A percentile compares a stretch with the other conserved stretches of the same genome.
Conservation (phyloP, 352 stramenopile genomes). For the Phytophthora fragariaefolia region DNA sequence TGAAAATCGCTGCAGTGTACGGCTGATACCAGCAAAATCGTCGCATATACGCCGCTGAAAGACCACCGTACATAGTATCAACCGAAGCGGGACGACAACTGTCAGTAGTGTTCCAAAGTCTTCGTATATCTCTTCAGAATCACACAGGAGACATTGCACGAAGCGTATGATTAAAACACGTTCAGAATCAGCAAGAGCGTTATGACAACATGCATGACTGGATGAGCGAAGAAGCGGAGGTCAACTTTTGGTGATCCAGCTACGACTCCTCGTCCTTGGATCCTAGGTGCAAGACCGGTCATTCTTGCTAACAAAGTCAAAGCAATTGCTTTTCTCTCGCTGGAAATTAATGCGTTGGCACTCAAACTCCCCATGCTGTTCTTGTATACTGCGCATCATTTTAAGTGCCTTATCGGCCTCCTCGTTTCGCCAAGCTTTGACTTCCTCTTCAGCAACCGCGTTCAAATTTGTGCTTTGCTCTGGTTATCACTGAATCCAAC, state of each 20-base stretch:
- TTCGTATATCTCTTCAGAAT: constrained; percentile 36
- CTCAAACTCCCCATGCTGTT: constrained; percentile 31
- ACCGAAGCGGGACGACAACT: constrained; percentile 42
- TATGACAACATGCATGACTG: constrained; percentile 65
- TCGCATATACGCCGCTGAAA: constrained; percentile 65
- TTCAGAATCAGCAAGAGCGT: constrained; percentile 68
- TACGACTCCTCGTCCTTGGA: constrained; percentile 3
- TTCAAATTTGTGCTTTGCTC: constrained; percentile 19
- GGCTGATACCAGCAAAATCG: constrained; percentile 58
- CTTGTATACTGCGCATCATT: constrained; percentile 25
- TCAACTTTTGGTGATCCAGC: constrained; percentile 20
- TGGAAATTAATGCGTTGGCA: constrained; percentile 17
- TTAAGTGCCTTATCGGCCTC: constrained; percentile 23
- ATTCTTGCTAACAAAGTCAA: background rate
- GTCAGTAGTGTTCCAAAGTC: constrained; percentile 39
- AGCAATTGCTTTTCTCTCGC: background rate
- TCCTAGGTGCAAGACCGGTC: too few relatives aligned
- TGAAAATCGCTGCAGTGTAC: constrained; percentile 54
- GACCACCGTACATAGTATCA: constrained; percentile 54
- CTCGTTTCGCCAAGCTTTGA: constrained; percentile 25
- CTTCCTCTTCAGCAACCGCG: constrained; percentile 28
- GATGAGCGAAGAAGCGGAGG: constrained; percentile 59
- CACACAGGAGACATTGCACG: constrained; percentile 60
- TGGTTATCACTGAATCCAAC: constrained; percentile 35
- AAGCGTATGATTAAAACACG: constrained; percentile 57